These are phyloP conservation scores for Inonotus obliquus DNA, from an alignment of 1,284 basidiomycete species.

Conservation along the genomic window DNA sequence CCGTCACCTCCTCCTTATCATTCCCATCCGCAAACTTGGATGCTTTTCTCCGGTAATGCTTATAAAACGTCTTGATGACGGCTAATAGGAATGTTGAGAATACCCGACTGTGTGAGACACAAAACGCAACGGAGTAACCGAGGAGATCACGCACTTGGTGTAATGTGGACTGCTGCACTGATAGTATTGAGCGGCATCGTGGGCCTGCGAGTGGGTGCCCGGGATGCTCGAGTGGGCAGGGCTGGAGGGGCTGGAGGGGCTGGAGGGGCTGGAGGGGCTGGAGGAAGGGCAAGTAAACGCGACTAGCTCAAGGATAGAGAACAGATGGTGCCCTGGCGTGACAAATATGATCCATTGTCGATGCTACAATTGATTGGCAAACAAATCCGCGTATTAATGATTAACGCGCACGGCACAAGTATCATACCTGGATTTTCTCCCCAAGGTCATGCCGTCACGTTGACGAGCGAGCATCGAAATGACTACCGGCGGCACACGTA, in stretches of 20 bases:
- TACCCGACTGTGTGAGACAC: background rate
- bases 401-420: no score
- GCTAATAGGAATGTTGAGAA: slow-evolving; percentile 24
- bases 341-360: background rate
- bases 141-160: slow-evolving; percentile 35
- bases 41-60: slow-evolving; percentile 49
- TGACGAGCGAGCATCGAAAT: no score
- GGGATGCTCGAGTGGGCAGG: no score
- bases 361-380: background rate
- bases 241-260: no score
- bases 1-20: slow-evolving; percentile 38
- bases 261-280: no score
- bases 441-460: no score
- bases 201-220: background rate
- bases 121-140: slow-evolving; percentile 20
- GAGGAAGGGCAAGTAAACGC: background rate
- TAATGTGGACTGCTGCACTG: slow-evolving; percentile 49
- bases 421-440: no score
- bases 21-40: slow-evolving; percentile 36
- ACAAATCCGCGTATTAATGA: background rate
- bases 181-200: slow-evolving; percentile 48
- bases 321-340: background rate
- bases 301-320: background rate
- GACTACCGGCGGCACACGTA: no score
- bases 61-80: slow-evolving; percentile 54